Conservation (phyloP, 2,329 filamentous ascomycete genomes). For the Aurifilum marmelostoma region DNA sequence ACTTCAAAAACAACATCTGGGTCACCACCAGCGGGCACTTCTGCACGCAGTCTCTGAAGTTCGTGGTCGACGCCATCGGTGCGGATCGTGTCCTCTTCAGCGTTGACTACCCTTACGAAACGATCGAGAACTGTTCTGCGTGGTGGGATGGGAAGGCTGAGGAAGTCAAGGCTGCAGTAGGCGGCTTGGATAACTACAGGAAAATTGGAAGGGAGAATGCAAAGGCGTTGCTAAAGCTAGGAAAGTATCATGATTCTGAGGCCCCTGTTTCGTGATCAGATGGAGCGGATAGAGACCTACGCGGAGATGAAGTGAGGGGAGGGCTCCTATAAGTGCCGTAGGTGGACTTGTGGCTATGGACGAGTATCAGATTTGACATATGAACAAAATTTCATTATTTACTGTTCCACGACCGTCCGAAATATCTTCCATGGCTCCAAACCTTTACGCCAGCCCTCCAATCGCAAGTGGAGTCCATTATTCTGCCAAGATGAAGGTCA, state of each 20-base stretch:
- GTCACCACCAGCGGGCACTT: constrained; percentile 62
- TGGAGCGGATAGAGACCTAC: no score
- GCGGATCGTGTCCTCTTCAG: constrained; percentile 56
- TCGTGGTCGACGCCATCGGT: constrained; percentile 51
- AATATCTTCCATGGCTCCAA: no score
- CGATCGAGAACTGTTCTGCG: constrained; percentile 44
- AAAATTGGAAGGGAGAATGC: constrained; percentile 51
- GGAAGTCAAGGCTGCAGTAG: constrained; percentile 29
- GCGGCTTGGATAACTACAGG: constrained; percentile 36
- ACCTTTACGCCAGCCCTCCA: no score
- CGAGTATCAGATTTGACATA: no score
- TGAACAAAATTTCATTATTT: no score
- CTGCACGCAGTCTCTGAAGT: constrained; percentile 55
- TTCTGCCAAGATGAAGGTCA: no score
- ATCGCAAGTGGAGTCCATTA: no score
- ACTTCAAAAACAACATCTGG: constrained; percentile 59
- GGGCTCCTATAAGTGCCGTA: no score
- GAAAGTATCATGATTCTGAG: constrained; percentile 31
- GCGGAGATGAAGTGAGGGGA: no score
- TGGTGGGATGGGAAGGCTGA: constrained; percentile 45
- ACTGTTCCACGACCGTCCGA: no score
- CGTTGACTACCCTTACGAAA: constrained; percentile 58
- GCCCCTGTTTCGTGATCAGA: constrained; percentile 15
- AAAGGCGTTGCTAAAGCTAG: constrained; percentile 46
- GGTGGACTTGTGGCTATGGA: no score